Evolutionary conservation across 2,329 filamentous ascomycete species (phyloP).

Genomic region (Talaromyces albobiverticillius): DNA sequence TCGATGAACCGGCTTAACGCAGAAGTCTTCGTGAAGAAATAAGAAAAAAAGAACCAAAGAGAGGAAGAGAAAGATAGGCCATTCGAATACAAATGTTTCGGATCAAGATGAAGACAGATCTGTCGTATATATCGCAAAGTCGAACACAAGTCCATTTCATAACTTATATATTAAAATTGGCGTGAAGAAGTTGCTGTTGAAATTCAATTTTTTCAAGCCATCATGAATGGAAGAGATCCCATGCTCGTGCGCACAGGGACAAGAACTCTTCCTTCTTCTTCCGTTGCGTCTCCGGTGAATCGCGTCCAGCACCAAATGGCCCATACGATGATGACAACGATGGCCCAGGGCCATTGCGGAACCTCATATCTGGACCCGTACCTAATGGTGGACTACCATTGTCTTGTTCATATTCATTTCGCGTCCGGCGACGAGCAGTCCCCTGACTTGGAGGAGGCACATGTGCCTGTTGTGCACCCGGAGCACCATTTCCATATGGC

Average conservation of each 20-base stretch:
- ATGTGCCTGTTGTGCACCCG: conserved; percentile 61
- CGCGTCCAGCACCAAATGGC: conserved; percentile 76
- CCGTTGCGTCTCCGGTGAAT: conserved; percentile 76
- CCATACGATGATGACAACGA: conserved; percentile 53
- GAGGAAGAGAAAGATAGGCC: too few relatives aligned
- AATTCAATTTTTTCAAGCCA: neutral
- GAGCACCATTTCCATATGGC: conserved; percentile 53
- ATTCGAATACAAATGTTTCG: neutral
- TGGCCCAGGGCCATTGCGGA: conserved; percentile 34
- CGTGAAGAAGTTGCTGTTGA: neutral
- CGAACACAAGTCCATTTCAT: neutral
- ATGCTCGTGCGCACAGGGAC: conserved; percentile 78
- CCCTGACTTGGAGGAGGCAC: conserved; percentile 26
- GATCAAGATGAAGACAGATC: neutral
- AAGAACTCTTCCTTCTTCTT: conserved; percentile 94
- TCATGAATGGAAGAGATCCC: conserved; percentile 96
- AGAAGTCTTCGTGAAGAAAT: neutral
- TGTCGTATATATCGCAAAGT: neutral
- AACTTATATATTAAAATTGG: neutral
- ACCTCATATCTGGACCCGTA: conserved; percentile 59
- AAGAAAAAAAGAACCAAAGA: neutral
- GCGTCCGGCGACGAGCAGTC: conserved; percentile 64
- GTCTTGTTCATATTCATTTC: conserved; percentile 87
- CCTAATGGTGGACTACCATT: conserved; percentile 82
- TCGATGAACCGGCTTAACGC: neutral